phyloP scores from a whole-genome alignment of 1,284 basidiomycete genomes.

The Ceratobasidium sp. region DNA sequence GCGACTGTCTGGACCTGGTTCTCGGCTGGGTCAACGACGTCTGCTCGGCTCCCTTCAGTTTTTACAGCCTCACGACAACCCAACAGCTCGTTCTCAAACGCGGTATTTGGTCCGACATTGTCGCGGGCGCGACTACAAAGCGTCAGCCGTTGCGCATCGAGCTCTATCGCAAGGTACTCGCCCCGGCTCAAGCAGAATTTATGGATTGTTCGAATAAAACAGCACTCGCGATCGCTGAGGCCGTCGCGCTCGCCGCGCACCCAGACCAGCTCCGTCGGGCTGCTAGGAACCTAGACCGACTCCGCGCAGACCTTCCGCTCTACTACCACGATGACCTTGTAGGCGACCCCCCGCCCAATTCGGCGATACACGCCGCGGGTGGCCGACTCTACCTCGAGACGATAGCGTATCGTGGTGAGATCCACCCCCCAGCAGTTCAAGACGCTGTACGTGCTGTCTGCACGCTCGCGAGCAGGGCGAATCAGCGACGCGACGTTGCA shows the following conservation, averaged over 20 bases:
- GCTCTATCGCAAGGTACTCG: not conserved
- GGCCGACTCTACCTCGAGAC: conserved; percentile 21
- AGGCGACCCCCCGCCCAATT: not conserved
- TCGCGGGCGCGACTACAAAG: conserved; percentile 4
- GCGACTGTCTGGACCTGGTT: conserved; percentile 8
- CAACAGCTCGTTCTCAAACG: not conserved
- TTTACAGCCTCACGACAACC: not conserved
- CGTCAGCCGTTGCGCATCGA: conserved; percentile 13
- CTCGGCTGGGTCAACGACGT: not conserved
- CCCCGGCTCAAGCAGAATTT: not conserved
- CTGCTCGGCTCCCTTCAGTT: not conserved
- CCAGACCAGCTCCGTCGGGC: not conserved
- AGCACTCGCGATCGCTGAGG: conserved; percentile 6
- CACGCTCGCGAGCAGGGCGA: not conserved
- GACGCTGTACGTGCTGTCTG: not conserved
- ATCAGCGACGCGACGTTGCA: conserved; percentile 10
- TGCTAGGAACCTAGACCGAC: not conserved
- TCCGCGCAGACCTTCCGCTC: not conserved
- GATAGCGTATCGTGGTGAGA: not conserved
- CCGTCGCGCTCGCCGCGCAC: conserved; percentile 18
- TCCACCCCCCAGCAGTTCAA: not conserved
- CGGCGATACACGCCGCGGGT: conserved; percentile 9
- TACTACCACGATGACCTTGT: not conserved
- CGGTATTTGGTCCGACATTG: conserved; percentile 8
- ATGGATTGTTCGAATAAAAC: conserved; percentile 14